phyloP scores from a whole-genome alignment of 139 green algal genomes.

The Volvox africanus region DNA sequence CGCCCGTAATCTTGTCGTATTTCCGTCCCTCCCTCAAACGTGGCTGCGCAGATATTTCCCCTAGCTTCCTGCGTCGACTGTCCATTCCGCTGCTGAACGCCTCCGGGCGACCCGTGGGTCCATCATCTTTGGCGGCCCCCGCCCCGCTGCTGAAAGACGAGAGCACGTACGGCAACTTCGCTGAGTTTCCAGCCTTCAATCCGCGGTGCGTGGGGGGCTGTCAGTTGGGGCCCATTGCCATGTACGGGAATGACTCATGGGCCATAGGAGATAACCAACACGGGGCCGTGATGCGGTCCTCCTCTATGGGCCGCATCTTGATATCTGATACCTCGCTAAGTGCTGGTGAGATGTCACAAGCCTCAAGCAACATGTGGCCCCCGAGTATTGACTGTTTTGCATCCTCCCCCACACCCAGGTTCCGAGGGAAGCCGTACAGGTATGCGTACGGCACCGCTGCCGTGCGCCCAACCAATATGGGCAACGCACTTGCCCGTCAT shows the following conservation, averaged over 20 bases:
- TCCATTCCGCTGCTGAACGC: constrained; percentile 51
- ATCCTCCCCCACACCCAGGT: background rate
- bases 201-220: background rate
- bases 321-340: too few species aligned
- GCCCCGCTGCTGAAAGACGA: constrained; percentile 34
- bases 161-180: constrained; percentile 55
- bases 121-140: constrained; percentile 16
- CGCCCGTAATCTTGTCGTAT: too few species aligned
- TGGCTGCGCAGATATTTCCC: constrained; percentile 38
- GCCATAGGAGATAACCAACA: too few species aligned
- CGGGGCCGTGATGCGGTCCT: too few species aligned
- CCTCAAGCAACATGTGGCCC: too few species aligned
- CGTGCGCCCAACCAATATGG: constrained; percentile 74
- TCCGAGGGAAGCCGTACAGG: constrained; percentile 44
- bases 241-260: too few species aligned
- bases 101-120: constrained; percentile 25
- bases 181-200: constrained; percentile 69
- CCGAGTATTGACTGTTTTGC: too few species aligned
- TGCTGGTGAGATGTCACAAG: too few species aligned
- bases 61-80: constrained; percentile 49
- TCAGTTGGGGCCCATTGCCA: too few species aligned
- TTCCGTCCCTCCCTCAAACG: too few species aligned
- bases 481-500: constrained; percentile 81
- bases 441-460: constrained; percentile 75
- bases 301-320: too few species aligned